Evolutionary conservation across 179 eudicot species (phyloP).

Genomic region (Vitellaria paradoxa): DNA sequence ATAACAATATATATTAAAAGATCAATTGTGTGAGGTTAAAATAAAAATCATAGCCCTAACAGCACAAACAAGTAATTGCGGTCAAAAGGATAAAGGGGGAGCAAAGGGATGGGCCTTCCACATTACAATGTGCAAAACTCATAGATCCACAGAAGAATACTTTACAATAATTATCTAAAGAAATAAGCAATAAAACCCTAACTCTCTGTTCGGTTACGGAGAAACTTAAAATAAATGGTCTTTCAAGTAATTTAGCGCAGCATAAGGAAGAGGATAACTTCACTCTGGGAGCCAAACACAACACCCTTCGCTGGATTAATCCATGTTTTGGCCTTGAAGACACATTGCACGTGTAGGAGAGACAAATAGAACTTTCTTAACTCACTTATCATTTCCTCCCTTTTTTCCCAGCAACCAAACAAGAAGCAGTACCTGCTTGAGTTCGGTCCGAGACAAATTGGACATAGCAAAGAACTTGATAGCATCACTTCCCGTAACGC

Average conservation of each 20-base stretch:
- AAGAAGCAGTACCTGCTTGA: slow-evolving; percentile 37
- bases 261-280: too few species aligned
- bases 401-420: background rate
- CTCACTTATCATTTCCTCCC: background rate
- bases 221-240: background rate
- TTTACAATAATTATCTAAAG: background rate
- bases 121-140: too few species aligned
- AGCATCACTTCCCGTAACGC: slow-evolving; percentile 69
- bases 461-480: slow-evolving; percentile 66
- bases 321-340: background rate
- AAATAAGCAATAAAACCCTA: background rate
- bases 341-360: too few species aligned
- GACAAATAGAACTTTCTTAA: background rate
- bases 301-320: too few species aligned
- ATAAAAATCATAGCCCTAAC: too few species aligned
- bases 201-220: background rate
- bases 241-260: too few species aligned
- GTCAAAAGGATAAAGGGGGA: too few species aligned
- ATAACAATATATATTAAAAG: background rate
- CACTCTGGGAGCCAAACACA: too few species aligned
- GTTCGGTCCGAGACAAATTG: slow-evolving; percentile 58
- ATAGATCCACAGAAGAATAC: background rate
- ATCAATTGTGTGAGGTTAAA: background rate
- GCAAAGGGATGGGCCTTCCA: too few species aligned
- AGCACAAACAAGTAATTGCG: too few species aligned